A percentile compares a stretch with the other conserved stretches of the same genome.
phyloP scores from a whole-genome alignment of 148 eudicot species.

The Rhododendron kiyosumense region DNA sequence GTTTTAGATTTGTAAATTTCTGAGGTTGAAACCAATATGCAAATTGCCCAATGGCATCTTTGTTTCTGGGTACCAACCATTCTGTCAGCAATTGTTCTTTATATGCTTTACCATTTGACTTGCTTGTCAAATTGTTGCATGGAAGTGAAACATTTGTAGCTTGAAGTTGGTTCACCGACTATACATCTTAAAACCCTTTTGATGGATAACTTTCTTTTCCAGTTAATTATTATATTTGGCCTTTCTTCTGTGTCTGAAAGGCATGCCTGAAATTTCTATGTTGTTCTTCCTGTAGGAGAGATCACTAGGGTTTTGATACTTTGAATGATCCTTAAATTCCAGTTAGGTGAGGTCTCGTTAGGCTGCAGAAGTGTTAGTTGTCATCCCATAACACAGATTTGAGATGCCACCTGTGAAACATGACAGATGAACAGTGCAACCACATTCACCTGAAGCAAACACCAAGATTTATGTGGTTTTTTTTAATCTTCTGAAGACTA shows the following conservation, averaged over 20 bases:
- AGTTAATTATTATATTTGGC: neutral
- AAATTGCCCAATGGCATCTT: neutral
- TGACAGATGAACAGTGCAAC: neutral
- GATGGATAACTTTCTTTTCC: neutral
- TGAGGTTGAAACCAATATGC: neutral
- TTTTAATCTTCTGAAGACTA: neutral
- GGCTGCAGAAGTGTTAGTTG: neutral
- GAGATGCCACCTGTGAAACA: neutral
- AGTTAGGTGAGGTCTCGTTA: neutral
- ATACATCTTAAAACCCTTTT: neutral
- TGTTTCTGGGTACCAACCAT: neutral
- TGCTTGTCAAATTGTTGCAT: neutral
- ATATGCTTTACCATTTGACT: neutral
- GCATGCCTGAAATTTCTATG: neutral
- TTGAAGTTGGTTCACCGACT: neutral
- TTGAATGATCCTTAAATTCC: neutral
- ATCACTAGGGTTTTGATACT: neutral
- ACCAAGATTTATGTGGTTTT: neutral
- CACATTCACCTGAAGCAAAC: neutral
- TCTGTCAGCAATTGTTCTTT: neutral
- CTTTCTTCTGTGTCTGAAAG: neutral
- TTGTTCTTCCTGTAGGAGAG: neutral
- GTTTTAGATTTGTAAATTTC: neutral
- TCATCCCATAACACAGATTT: neutral
- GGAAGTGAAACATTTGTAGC: neutral